Percentiles rank a stretch among this genome's conserved stretches.
Evolutionary conservation across 495 filamentous ascomycete genomes (phyloP).

Genomic region (Xylaria bambusicola): DNA sequence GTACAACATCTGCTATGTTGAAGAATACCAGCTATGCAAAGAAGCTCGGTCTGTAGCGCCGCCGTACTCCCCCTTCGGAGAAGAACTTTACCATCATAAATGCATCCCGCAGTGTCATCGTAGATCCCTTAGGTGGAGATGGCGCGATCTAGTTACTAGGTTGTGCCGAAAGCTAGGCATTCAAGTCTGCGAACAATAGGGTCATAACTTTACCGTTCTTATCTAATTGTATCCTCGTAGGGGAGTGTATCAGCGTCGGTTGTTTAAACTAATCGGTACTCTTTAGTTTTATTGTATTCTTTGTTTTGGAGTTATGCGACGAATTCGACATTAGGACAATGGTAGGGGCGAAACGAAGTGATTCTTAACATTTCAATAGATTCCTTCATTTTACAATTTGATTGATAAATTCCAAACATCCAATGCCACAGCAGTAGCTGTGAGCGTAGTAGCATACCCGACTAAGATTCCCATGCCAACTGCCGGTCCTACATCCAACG

Average conservation of each 20-base stretch:
- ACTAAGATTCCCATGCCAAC: conserved; percentile 73
- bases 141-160: neutral
- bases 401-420: conserved; percentile 74
- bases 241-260: no score
- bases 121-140: neutral
- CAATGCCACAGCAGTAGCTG: conserved; percentile 67
- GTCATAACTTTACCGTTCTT: no score
- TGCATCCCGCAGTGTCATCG: neutral
- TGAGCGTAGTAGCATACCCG: conserved; percentile 67
- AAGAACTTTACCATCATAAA: neutral
- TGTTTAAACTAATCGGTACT: no score
- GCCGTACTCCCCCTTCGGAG: neutral
- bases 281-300: no score
- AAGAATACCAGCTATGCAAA: conserved; percentile 5
- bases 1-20: neutral
- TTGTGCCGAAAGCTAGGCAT: neutral
- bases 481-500: conserved; percentile 64
- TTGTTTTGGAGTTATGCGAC: no score
- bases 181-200: neutral
- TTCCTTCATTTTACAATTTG: conserved; percentile 56
- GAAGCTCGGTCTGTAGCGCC: neutral
- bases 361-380: neutral
- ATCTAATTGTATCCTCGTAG: neutral
- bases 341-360: neutral
- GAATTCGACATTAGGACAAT: no score